phyloP scores from a whole-genome alignment of 352 stramenopile species.

The Globisporangium spinosum region DNA sequence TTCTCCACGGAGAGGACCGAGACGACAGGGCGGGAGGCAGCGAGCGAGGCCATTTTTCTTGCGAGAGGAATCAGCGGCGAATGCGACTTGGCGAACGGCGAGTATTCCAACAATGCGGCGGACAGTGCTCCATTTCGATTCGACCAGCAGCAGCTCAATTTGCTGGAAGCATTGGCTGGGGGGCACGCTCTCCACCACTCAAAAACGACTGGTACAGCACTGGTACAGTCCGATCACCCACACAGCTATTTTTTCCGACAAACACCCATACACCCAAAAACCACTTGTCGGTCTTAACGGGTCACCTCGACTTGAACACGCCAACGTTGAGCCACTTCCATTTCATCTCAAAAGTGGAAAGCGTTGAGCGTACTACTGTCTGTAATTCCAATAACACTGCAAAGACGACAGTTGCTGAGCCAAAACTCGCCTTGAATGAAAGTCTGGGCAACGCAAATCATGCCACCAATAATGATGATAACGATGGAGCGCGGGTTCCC shows the following conservation, averaged over 20 bases:
- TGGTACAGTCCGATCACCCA: neutral
- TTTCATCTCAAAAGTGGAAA: too few species aligned
- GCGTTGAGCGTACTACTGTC: too few species aligned
- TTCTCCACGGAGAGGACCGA: slow-evolving; percentile 91
- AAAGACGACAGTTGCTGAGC: too few species aligned
- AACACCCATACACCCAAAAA: neutral
- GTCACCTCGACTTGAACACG: too few species aligned
- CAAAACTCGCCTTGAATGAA: too few species aligned
- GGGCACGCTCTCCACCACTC: slow-evolving; percentile 17
- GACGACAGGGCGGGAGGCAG: slow-evolving; percentile 93
- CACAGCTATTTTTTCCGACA: too few species aligned
- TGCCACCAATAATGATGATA: neutral
- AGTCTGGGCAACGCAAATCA: neutral
- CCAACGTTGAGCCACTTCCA: too few species aligned
- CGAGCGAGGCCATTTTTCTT: slow-evolving; percentile 66
- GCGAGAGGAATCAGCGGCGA: slow-evolving; percentile 32
- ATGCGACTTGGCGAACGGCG: slow-evolving; percentile 52
- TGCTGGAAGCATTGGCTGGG: neutral
- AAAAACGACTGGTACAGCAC: slow-evolving; percentile 3
- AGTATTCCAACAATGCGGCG: slow-evolving; percentile 53
- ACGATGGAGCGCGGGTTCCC: slow-evolving; percentile 2
- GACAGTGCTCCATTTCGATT: neutral
- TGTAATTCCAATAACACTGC: too few species aligned
- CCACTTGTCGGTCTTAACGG: too few species aligned
- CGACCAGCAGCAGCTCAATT: neutral